These are phyloP conservation scores for Phanerochaete carnosa DNA, from an alignment of 768 basidiomycete species.

Conservation along the genomic window DNA sequence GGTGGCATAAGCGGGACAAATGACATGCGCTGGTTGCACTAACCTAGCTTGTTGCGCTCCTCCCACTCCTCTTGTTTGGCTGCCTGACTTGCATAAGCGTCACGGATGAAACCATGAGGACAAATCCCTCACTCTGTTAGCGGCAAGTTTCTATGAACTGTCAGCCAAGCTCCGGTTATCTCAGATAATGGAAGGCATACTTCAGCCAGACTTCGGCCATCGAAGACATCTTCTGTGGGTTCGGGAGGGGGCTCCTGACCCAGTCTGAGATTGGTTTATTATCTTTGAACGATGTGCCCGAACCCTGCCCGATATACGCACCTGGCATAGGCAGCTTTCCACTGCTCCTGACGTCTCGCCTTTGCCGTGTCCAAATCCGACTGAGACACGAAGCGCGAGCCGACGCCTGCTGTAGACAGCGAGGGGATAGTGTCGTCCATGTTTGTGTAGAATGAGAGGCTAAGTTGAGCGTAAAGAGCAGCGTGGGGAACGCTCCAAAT, in stretches of 20 bases:
- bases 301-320: conserved; percentile 18
- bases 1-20: not conserved
- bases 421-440: conserved; percentile 76
- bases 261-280: conserved; percentile 40
- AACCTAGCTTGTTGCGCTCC: conserved; percentile 75
- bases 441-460: not conserved
- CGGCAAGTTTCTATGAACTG: conserved; percentile 73
- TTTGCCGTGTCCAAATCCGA: conserved; percentile 74
- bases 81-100: conserved; percentile 43
- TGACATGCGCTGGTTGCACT: conserved; percentile 1
- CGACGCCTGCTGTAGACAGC: conserved; percentile 67
- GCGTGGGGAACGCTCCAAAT: conserved; percentile 1
- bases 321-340: conserved; percentile 90
- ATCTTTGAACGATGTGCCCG: not conserved
- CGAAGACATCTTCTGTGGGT: conserved; percentile 72
- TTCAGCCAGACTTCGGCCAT: conserved; percentile 87
- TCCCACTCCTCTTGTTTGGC: conserved; percentile 95
- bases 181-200: conserved; percentile 41
- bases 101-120: conserved; percentile 4
- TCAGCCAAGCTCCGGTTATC: not conserved
- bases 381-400: conserved; percentile 82
- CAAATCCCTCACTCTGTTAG: conserved; percentile 63
- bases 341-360: conserved; percentile 73
- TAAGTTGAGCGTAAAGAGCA: not conserved
- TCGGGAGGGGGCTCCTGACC: conserved; percentile 83